These are phyloP conservation scores for Knufia fluminis DNA, from an alignment of 2,329 filamentous ascomycete genomes.

Conservation along the genomic window DNA sequence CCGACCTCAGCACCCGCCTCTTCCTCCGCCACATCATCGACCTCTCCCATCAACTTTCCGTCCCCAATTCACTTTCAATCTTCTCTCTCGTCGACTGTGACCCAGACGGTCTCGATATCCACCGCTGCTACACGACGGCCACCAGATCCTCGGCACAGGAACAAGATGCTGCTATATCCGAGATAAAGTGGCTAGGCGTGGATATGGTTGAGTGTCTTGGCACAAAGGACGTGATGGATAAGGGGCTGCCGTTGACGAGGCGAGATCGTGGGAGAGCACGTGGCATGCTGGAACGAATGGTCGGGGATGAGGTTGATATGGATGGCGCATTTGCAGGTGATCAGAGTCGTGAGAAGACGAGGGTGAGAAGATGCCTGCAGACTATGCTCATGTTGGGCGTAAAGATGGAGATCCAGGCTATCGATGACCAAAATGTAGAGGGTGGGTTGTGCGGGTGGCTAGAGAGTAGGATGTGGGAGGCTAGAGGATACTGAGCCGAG, in stretches of 20 bases:
- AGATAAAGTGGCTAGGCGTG: constrained; percentile 52
- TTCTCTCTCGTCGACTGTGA: constrained; percentile 52
- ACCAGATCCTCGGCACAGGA: constrained; percentile 49
- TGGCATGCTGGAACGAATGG: constrained; percentile 42
- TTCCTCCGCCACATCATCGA: constrained; percentile 41
- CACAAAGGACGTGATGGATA: constrained; percentile 26
- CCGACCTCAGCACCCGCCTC: constrained; percentile 48
- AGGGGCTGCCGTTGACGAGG: constrained; percentile 38
- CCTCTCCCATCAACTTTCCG: not conserved
- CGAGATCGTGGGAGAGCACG: constrained; percentile 48
- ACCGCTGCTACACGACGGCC: constrained; percentile 55
- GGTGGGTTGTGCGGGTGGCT: constrained; percentile 38
- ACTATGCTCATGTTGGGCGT: constrained; percentile 52
- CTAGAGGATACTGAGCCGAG: not conserved
- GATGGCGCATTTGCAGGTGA: constrained; percentile 26
- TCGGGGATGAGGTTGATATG: constrained; percentile 36
- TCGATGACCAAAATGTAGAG: no score
- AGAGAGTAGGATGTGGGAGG: constrained; percentile 23
- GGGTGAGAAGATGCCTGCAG: constrained; percentile 42
- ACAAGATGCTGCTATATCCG: constrained; percentile 38
- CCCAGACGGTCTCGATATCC: constrained; percentile 53
- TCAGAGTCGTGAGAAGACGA: constrained; percentile 27
- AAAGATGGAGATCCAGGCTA: constrained; percentile 53
- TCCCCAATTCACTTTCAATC: constrained; percentile 30
- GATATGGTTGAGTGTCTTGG: constrained; percentile 24